Evolutionary conservation across 2,329 filamentous ascomycete species (phyloP), one percentile per base, ranked within the genome.

Genomic region (Aspergillus flavus): DNA sequence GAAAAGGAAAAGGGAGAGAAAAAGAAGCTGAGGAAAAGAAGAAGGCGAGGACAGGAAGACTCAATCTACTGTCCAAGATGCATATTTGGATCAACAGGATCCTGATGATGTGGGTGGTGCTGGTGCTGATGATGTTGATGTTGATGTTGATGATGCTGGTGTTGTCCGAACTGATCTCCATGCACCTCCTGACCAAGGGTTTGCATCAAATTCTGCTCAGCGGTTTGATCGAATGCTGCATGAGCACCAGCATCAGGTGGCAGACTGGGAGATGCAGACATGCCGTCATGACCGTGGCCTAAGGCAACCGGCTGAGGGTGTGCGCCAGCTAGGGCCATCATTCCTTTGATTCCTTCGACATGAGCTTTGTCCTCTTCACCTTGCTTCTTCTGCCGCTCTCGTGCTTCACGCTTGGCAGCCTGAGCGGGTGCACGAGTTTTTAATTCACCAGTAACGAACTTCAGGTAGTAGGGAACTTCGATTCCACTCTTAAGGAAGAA

Each of bases 401-500:
- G 76, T 11, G 80, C 80, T 70, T 83, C 81, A 16, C 81, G 77
- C 67, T 83, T 82, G n/a, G 80, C 80, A 23, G 81, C 81, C 68
- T 83, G 81, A 1, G 87, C 90, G 0, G 92, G 92, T 0, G 92
- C 92, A 19, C 92, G 83, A 0, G 93, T 96, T 78, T 95, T 94
- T 43, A 97, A 81, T 78, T 97, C 93, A 4, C 93, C 93, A 0
- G 93, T 97, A 12, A 97, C 93, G 34, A 91, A 91, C 72, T 94
- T 89, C 26, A 97, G 80, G 69, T 95, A 95, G 70, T 91, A 93
- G 0, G 93, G 93, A 76, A 97, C 94, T 72, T 97, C 93, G 6
- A 93, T 93, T 58, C 92, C 92, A 21, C 91, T 94, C 81, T 97
- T 97, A 59, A 97, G 81, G 77, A 96, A 96, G 80, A 95, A 96